Conservation (phyloP, 306 rosid species). For the Cicer cuneatum region DNA sequence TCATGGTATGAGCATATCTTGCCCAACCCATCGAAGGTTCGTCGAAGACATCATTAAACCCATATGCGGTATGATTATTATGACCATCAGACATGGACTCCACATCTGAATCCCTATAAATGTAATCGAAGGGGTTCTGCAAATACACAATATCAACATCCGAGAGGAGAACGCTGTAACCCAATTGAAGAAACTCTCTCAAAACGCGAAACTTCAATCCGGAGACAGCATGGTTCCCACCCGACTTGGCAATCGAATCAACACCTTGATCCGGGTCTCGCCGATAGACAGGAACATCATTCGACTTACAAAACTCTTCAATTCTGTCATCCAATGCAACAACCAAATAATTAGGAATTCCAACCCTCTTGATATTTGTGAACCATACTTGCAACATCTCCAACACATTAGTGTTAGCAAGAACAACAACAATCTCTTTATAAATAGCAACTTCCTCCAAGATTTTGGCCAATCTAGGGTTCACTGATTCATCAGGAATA, state of each 20-base stretch:
- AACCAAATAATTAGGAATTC: conserved; percentile 76
- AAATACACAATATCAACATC: conserved; percentile 85
- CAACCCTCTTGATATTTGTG: conserved; percentile 73
- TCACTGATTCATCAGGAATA: conserved; percentile 71
- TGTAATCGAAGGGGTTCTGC: conserved; percentile 89
- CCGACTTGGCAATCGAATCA: conserved; percentile 64
- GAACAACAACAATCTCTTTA: conserved; percentile 72
- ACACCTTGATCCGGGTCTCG: conserved; percentile 78
- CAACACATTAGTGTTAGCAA: conserved; percentile 79
- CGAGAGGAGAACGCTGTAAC: conserved; percentile 82
- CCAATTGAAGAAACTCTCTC: conserved; percentile 87
- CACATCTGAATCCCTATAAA: conserved; percentile 85
- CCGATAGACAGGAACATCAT: conserved; percentile 77
- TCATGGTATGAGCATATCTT: conserved; percentile 89
- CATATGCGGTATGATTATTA: conserved; percentile 79
- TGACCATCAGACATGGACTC: conserved; percentile 96
- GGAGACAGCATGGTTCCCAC: conserved; percentile 84
- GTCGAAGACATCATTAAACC: conserved; percentile 84
- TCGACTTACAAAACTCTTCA: conserved; percentile 69
- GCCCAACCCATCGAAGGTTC: conserved; percentile 97
- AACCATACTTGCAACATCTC: conserved; percentile 76
- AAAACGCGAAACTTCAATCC: conserved; percentile 78
- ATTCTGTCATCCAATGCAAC: conserved; percentile 71
- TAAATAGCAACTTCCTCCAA: conserved; percentile 70
- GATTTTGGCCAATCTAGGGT: conserved; percentile 76